Evolutionary conservation across 2,329 filamentous ascomycete species (phyloP), one percentile per base, ranked within the genome.

Genomic region (Claviceps maximensis): DNA sequence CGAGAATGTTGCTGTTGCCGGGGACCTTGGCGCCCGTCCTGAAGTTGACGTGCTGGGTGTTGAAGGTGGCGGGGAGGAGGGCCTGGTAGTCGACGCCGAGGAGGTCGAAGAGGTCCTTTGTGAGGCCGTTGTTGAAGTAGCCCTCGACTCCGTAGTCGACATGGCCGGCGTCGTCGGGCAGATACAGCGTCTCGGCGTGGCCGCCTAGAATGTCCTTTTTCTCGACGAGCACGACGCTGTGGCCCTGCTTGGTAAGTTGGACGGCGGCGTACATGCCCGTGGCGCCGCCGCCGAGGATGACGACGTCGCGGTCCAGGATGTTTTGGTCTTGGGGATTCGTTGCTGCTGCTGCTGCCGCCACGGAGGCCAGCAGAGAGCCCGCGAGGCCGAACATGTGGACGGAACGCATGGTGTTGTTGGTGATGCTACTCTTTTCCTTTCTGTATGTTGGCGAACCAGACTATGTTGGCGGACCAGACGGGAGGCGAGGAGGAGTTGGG

Each of bases 271-370:
- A 67, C 0, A 66, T 69, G 6, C 72, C 72, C 23, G 62, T 57
- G 1, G 67, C 61, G 27, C 73, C 73, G 2, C 71, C 71, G 40
- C 72, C 72, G 40, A 75, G 66, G 53, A 75, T 58, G 49, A 50
- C 54, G 19, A 62, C 56, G 21, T 62, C 60, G 46, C 58, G 58
- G 10, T 53, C 42, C 19, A 57, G 55, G 41, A 25, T 50, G 31
- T 49, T 41, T 13, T 36, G 19, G 21, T 38, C 8, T 12, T n/a
- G 19, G 36, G 44, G 8, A 10, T n/a, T n/a, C n/a, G 44, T 8
- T 19, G 47, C 21, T 3, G 19, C 17, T 3, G 46, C 17, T 4
- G 29, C 17, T 3, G 13, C 17, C 17, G 21, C 33, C 17, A 40
- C 3, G 9, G 36, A 19, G 23, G 33, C 48, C 9, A 40, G 19